These are phyloP conservation scores for Crithidia expoeki DNA, from an alignment of 208 protist genomes.

Conservation along the genomic window DNA sequence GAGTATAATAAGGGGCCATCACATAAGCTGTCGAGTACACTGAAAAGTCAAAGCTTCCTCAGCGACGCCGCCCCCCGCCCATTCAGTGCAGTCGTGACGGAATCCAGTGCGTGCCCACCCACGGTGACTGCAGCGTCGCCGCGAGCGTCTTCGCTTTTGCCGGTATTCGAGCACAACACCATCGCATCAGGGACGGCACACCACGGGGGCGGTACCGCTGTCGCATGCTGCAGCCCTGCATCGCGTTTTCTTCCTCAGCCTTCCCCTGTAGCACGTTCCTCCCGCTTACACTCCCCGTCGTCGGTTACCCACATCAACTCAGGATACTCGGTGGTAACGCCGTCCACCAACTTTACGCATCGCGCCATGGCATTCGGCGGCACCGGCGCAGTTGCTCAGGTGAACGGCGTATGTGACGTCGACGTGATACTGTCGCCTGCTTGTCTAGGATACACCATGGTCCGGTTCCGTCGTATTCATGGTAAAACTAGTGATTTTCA, in stretches of 20 bases:
- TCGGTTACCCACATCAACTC: neutral
- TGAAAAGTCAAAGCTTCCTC: constrained; percentile 1
- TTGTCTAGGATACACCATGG: constrained; percentile 76
- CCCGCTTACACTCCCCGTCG: neutral
- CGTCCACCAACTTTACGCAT: constrained; percentile 39
- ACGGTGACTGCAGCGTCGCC: neutral
- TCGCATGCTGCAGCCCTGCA: neutral
- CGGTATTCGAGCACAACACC: neutral
- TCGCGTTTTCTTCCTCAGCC: neutral
- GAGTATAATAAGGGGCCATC: neutral
- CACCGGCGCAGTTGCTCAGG: constrained; percentile 41
- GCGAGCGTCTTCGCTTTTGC: neutral
- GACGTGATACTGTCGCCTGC: constrained; percentile 82
- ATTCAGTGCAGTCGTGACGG: neutral
- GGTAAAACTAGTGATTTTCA: constrained; percentile 87
- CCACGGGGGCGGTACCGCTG: neutral
- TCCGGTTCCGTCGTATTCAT: constrained; percentile 81
- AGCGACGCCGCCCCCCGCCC: neutral
- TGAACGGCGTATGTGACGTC: constrained; percentile 75
- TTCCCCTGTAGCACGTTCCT: neutral
- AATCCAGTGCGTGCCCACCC: neutral
- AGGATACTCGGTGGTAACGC: neutral
- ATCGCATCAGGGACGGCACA: neutral
- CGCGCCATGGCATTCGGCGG: constrained; percentile 59
- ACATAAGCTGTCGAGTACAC: neutral